These are phyloP conservation scores for Aspergillus neoniger DNA, from an alignment of 2,329 filamentous ascomycete species.

Conservation along the genomic window DNA sequence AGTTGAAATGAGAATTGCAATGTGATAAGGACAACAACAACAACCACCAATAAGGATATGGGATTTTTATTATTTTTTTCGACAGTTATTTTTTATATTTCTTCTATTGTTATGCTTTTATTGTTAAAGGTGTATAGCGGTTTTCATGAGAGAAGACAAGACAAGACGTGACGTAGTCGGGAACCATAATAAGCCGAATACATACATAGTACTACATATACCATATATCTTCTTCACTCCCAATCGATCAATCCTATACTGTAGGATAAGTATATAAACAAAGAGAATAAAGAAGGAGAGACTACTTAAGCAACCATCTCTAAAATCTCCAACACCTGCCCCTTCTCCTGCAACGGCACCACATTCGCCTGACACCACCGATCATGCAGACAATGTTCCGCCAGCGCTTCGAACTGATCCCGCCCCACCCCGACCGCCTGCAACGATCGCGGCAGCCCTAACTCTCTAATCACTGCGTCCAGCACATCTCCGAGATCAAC, in stretches of 20 bases:
- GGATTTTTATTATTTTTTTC: constrained; percentile 3
- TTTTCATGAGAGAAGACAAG: not conserved
- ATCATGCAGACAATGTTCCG: constrained; percentile 54
- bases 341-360: constrained; percentile 49
- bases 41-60: not conserved
- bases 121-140: constrained; percentile 4
- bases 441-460: constrained; percentile 58
- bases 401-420: constrained; percentile 52
- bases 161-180: not conserved
- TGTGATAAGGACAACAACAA: not conserved
- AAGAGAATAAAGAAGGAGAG: not conserved
- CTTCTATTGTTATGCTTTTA: not conserved
- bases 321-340: constrained; percentile 56
- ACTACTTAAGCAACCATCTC: constrained; percentile 36
- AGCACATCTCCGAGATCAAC: constrained; percentile 55
- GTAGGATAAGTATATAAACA: too few species aligned
- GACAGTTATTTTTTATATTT: not conserved
- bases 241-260: not conserved
- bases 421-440: constrained; percentile 53
- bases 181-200: constrained; percentile 5
- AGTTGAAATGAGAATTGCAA: constrained; percentile 4
- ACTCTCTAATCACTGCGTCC: constrained; percentile 52
- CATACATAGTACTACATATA: constrained; percentile 1
- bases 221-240: not conserved
- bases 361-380: constrained; percentile 55